Conservation (phyloP, 1,284 basidiomycete genomes). For the Moesziomyces antarcticus region DNA sequence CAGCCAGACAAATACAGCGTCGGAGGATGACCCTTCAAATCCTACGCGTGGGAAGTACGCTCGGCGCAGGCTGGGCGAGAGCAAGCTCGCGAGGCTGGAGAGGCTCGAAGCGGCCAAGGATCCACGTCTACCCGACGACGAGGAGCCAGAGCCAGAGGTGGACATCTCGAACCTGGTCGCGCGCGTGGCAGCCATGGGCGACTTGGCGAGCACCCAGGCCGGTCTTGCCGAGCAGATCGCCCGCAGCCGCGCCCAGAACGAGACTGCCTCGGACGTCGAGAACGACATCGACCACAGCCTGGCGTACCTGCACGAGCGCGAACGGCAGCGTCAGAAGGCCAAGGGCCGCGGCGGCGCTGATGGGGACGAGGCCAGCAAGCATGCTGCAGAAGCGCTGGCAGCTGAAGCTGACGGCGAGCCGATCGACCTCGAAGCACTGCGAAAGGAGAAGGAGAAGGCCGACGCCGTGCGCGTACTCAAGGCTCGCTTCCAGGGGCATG, state of each 20-base stretch:
- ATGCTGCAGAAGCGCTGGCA: constrained; percentile 7
- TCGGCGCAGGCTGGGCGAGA: constrained; percentile 49
- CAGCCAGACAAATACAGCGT: constrained; percentile 1
- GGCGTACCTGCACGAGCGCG: constrained; percentile 50
- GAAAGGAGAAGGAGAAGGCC: constrained; percentile 55
- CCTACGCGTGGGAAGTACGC: constrained; percentile 49
- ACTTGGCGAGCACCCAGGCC: constrained; percentile 34
- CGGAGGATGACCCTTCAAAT: constrained; percentile 20
- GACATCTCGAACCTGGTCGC: constrained; percentile 57
- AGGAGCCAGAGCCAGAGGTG: constrained; percentile 63
- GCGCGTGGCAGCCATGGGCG: constrained; percentile 50
- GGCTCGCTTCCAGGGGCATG: constrained; percentile 49
- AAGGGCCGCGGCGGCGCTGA: constrained; percentile 27
- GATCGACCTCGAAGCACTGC: constrained; percentile 43
- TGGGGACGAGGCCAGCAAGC: constrained; percentile 3
- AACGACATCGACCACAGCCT: constrained; percentile 60
- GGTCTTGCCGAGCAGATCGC: constrained; percentile 32
- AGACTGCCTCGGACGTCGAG: constrained; percentile 50
- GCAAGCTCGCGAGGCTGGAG: constrained; percentile 53
- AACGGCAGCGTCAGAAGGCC: constrained; percentile 33
- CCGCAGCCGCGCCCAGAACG: constrained; percentile 29
- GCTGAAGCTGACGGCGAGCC: constrained; percentile 35
- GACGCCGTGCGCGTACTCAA: constrained; percentile 57
- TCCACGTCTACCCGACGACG: constrained; percentile 33
- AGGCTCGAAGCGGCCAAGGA: constrained; percentile 48